A percentile compares a stretch with the other conserved stretches of the same genome.
phyloP scores from a whole-genome alignment of 2,329 filamentous ascomycete species.

The Scortechinia acanthostroma region DNA sequence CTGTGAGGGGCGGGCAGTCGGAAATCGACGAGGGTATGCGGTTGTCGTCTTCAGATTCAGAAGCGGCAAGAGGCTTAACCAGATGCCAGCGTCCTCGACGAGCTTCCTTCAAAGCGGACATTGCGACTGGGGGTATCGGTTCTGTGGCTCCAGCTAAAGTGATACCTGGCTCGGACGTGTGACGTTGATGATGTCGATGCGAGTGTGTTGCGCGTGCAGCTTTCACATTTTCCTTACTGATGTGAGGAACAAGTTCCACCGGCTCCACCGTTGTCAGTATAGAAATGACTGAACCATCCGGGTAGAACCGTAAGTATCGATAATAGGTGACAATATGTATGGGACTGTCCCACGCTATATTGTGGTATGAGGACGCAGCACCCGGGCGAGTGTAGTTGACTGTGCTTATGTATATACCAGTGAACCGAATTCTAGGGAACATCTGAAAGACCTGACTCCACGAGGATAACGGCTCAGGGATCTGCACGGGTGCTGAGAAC shows the following conservation, averaged over 20 bases:
- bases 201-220: slow-evolving; percentile 17
- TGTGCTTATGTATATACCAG: slow-evolving; percentile 91
- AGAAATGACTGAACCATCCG: slow-evolving; percentile 76
- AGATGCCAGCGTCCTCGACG: slow-evolving; percentile 60
- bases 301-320: slow-evolving; percentile 90
- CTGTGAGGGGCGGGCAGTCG: slow-evolving; percentile 12
- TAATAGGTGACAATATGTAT: slow-evolving; percentile 97
- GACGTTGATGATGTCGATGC: background rate
- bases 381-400: slow-evolving; percentile 90
- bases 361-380: slow-evolving; percentile 59
- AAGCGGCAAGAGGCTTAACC: slow-evolving; percentile 18
- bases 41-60: slow-evolving; percentile 3
- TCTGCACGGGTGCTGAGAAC: slow-evolving; percentile 25
- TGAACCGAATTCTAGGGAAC: slow-evolving; percentile 83
- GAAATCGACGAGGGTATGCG: slow-evolving; percentile 16
- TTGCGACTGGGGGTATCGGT: slow-evolving; percentile 28
- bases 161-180: slow-evolving; percentile 1
- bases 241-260: slow-evolving; percentile 75
- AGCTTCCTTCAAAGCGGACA: slow-evolving; percentile 60
- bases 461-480: slow-evolving; percentile 34
- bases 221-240: slow-evolving; percentile 64
- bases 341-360: slow-evolving; percentile 68
- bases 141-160: slow-evolving; percentile 8
- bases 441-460: slow-evolving; percentile 71
- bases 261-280: slow-evolving; percentile 78